Conservation (phyloP, 2,329 filamentous ascomycete species). For the Aspergillus glaucus region DNA sequence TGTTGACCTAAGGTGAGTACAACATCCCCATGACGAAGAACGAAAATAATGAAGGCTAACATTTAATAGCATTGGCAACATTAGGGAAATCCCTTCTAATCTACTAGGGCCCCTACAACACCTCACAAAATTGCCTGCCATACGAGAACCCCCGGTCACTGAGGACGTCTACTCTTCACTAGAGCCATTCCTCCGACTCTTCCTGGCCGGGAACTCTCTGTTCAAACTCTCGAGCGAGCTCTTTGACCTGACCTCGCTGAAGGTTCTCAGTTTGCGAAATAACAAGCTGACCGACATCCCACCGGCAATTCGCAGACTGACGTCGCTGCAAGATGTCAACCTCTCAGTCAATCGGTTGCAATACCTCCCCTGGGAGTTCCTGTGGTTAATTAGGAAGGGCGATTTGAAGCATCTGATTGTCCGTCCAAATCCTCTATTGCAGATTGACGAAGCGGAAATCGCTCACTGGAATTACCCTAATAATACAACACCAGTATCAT, state of each 20-base stretch:
- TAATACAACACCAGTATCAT: constrained; percentile 2
- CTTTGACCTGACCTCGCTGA: constrained; percentile 36
- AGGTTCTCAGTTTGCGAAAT: constrained; percentile 40
- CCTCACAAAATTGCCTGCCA: constrained; percentile 34
- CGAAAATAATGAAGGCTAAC: not conserved
- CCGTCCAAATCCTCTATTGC: constrained; percentile 35
- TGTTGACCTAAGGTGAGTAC: constrained; percentile 39
- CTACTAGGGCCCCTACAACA: constrained; percentile 33
- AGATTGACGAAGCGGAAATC: constrained; percentile 24
- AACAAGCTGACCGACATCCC: constrained; percentile 41
- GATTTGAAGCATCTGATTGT: constrained; percentile 33
- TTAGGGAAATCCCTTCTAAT: constrained; percentile 25
- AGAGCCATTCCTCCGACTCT: constrained; percentile 38
- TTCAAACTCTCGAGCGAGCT: constrained; percentile 32
- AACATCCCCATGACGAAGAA: not conserved
- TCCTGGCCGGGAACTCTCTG: constrained; percentile 39
- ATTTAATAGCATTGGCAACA: constrained; percentile 22
- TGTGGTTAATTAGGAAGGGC: constrained; percentile 34
- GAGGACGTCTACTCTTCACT: constrained; percentile 35
- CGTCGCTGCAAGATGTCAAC: constrained; percentile 40
- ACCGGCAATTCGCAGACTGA: constrained; percentile 35
- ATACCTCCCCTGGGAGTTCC: constrained; percentile 41
- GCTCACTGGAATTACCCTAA: constrained; percentile 25
- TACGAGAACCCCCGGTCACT: constrained; percentile 26
- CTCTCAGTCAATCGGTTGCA: constrained; percentile 39